Evolutionary conservation across 352 stramenopile species (phyloP).

Genomic region (Pythium sp.): DNA sequence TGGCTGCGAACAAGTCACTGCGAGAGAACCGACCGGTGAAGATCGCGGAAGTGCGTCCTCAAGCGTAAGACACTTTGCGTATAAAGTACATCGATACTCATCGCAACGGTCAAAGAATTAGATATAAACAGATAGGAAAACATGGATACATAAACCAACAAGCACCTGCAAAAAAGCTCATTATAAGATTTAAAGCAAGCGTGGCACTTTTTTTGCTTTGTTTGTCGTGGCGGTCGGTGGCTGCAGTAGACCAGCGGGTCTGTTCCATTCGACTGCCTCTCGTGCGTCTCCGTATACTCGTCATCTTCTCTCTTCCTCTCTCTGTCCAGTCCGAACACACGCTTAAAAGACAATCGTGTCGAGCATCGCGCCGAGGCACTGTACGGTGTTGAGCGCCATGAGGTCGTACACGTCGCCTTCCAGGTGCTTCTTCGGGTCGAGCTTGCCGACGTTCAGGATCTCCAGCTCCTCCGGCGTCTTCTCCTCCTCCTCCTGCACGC

Average conservation of each 20-base stretch:
- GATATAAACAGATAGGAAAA: not conserved
- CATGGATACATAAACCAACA: not conserved
- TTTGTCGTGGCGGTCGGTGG: not conserved
- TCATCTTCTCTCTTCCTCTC: not conserved
- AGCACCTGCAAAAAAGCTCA: not conserved
- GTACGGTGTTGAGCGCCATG: slow-evolving; percentile 98
- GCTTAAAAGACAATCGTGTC: slow-evolving; percentile 98
- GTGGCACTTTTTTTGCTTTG: not conserved
- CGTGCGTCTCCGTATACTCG: not conserved
- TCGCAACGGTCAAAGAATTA: not conserved
- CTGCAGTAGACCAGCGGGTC: not conserved
- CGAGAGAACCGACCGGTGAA: slow-evolving; percentile 69
- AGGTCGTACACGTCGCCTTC: slow-evolving; percentile 95
- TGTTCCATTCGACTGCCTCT: not conserved
- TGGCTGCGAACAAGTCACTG: slow-evolving; percentile 67
- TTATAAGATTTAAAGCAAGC: not conserved
- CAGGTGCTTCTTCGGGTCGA: slow-evolving; percentile 93
- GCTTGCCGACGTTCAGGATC: slow-evolving; percentile 98
- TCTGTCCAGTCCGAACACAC: not conserved
- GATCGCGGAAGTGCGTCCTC: slow-evolving; percentile 34
- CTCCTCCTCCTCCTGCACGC: slow-evolving; percentile 94
- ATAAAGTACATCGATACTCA: too few species aligned
- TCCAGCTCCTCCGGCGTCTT: slow-evolving; percentile 97
- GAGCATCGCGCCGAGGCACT: slow-evolving; percentile 98
- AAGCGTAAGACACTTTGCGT: not conserved